These are phyloP conservation scores for Wickerhamomyces bisporus DNA, from an alignment of 805 yeast species.

Conservation along the genomic window DNA sequence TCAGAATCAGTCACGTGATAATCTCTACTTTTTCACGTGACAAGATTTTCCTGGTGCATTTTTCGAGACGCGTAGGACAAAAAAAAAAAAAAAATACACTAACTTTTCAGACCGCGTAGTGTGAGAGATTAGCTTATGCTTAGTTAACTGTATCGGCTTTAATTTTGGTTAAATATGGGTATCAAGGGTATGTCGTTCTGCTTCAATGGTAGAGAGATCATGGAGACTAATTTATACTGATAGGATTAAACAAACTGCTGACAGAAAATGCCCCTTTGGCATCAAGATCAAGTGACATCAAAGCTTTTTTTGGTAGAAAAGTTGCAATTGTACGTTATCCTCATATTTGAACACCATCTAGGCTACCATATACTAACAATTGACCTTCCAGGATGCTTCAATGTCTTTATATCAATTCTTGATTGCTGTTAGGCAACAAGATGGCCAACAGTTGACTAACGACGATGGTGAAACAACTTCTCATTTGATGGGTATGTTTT, in stretches of 20 bases:
- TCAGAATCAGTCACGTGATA: no score
- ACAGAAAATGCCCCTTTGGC: constrained; percentile 89
- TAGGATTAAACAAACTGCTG: constrained; percentile 80
- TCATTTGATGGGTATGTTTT: constrained; percentile 94
- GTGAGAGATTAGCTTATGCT: no score
- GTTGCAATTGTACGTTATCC: constrained; percentile 75
- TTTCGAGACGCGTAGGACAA: no score
- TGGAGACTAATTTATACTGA: constrained; percentile 1
- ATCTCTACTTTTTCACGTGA: no score
- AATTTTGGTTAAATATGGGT: constrained; percentile 41
- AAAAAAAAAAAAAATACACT: no score
- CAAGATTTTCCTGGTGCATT: no score
- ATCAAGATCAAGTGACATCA: constrained; percentile 71
- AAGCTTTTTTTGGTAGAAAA: constrained; percentile 84
- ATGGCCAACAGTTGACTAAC: constrained; percentile 87
- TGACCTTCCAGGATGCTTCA: constrained; percentile 54
- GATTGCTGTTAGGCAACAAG: constrained; percentile 94
- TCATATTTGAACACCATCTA: constrained; percentile 28
- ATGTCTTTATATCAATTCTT: constrained; percentile 95
- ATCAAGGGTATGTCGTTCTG: constrained; percentile 36
- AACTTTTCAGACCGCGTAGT: no score
- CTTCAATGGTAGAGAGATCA: no score
- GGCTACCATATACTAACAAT: neutral
- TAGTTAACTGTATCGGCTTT: no score
- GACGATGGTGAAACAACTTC: constrained; percentile 91